These are phyloP conservation scores for Globisporangium viniferum DNA, from an alignment of 352 stramenopile genomes.

Conservation along the genomic window DNA sequence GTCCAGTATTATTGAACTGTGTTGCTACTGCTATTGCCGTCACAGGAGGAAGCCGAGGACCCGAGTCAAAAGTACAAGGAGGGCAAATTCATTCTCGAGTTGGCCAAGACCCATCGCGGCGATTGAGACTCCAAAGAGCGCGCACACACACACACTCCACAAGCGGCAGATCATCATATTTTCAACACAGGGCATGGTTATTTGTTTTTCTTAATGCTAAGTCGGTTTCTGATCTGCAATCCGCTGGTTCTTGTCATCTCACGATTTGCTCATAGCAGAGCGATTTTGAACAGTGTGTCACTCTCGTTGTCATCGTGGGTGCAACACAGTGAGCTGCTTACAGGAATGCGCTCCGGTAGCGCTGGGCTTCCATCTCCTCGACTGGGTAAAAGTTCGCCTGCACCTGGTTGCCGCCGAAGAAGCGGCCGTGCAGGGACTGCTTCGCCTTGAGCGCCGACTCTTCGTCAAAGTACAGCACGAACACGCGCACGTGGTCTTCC, in stretches of 20 bases:
- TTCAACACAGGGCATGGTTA: background rate
- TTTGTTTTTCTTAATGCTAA: background rate
- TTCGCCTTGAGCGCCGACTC: conserved; percentile 47
- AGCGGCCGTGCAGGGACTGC: conserved; percentile 61
- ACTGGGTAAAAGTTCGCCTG: conserved; percentile 61
- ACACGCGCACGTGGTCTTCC: conserved; percentile 69
- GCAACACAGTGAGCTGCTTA: conserved; percentile 16
- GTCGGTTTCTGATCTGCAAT: background rate
- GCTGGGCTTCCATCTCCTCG: conserved; percentile 35
- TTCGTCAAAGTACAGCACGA: conserved; percentile 64
- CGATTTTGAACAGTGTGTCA: background rate
- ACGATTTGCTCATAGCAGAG: background rate
- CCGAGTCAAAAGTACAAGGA: conserved; percentile 95
- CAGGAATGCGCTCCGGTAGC: conserved; percentile 55
- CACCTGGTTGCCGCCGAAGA: conserved; percentile 76
- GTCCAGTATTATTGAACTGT: background rate
- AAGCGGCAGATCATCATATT: background rate
- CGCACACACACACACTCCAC: background rate
- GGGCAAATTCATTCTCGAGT: conserved; percentile 96
- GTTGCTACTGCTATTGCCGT: background rate
- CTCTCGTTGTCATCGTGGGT: background rate
- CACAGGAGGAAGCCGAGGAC: conserved; percentile 89
- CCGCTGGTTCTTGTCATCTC: conserved; percentile 1
- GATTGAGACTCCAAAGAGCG: conserved; percentile 11
- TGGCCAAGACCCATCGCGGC: conserved; percentile 81